These are phyloP conservation scores for Hygrophorus russula DNA, from an alignment of 768 basidiomycete species.

Conservation along the genomic window DNA sequence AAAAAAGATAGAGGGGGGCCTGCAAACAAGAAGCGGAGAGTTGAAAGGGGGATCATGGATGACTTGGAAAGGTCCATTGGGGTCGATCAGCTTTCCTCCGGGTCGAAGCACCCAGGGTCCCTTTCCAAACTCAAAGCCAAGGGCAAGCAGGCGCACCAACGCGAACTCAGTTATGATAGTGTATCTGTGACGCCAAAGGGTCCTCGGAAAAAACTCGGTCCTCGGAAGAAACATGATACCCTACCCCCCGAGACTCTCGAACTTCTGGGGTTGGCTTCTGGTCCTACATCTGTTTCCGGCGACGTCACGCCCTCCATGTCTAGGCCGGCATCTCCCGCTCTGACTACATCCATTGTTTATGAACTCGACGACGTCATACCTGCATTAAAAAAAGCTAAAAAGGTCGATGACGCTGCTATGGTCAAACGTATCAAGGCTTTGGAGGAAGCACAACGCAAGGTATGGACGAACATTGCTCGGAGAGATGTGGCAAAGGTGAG, in stretches of 20 bases:
- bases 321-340: constrained; percentile 58
- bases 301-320: constrained; percentile 64
- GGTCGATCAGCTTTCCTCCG: constrained; percentile 24
- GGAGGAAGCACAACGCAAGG: constrained; percentile 79
- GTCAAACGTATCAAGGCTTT: constrained; percentile 63
- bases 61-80: constrained; percentile 35
- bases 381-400: constrained; percentile 65
- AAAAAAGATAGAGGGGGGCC: constrained; percentile 30
- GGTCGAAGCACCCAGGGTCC: constrained; percentile 16
- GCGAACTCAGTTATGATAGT: constrained; percentile 53
- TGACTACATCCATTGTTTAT: constrained; percentile 48
- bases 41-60: constrained; percentile 37
- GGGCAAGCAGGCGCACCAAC: constrained; percentile 29
- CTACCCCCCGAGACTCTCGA: constrained; percentile 36
- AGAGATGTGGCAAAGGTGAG: constrained; percentile 74
- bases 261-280: constrained; percentile 31
- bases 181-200: constrained; percentile 38
- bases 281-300: constrained; percentile 49
- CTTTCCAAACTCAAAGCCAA: constrained; percentile 44
- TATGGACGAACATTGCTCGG: constrained; percentile 83
- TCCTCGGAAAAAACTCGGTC: constrained; percentile 42
- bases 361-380: constrained; percentile 63
- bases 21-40: constrained; percentile 49
- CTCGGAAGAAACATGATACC: constrained; percentile 43
- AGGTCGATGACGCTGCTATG: constrained; percentile 62